Percentiles rank a stretch among this genome's conserved stretches.
Conservation (phyloP, 1,139 yeast species). For the Lodderomyces theae region DNA sequence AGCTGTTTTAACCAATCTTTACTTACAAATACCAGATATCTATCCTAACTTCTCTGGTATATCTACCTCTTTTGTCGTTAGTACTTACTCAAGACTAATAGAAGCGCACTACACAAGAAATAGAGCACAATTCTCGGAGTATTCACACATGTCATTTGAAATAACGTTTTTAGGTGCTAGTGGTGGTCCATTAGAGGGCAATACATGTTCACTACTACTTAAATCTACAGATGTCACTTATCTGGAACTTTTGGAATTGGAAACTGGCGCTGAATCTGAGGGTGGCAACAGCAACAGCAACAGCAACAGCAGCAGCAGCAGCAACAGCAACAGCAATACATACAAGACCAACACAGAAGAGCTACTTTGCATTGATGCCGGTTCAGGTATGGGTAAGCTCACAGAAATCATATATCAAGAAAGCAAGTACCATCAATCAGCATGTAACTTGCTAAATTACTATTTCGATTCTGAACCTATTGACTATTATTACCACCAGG, state of each 20-base stretch:
- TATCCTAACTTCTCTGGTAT: no score
- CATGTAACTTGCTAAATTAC: constrained; percentile 19
- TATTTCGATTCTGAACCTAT: constrained; percentile 25
- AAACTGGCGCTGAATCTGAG: not conserved
- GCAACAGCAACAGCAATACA: not conserved
- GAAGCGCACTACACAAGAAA: no score
- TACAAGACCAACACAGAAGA: constrained; percentile 22
- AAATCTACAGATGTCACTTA: constrained; percentile 51
- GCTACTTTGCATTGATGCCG: constrained; percentile 72
- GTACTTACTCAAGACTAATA: no score
- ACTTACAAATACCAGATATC: no score
- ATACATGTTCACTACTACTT: constrained; percentile 63
- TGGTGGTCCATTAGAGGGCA: constrained; percentile 75
- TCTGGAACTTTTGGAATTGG: constrained; percentile 15
- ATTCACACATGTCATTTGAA: constrained; percentile 19
- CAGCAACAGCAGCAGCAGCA: not conserved
- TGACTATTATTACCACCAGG: constrained; percentile 12
- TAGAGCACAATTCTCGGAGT: not conserved
- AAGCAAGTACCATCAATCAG: constrained; percentile 9
- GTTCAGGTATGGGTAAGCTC: constrained; percentile 64
- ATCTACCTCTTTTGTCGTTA: no score
- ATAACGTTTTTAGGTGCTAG: constrained; percentile 67
- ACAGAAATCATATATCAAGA: constrained; percentile 46
- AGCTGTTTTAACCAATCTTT: no score
- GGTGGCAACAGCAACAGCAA: not conserved